Base-by-base conservation (phyloP, 306 rosid species). In the Corylus heterophylla region DNA sequence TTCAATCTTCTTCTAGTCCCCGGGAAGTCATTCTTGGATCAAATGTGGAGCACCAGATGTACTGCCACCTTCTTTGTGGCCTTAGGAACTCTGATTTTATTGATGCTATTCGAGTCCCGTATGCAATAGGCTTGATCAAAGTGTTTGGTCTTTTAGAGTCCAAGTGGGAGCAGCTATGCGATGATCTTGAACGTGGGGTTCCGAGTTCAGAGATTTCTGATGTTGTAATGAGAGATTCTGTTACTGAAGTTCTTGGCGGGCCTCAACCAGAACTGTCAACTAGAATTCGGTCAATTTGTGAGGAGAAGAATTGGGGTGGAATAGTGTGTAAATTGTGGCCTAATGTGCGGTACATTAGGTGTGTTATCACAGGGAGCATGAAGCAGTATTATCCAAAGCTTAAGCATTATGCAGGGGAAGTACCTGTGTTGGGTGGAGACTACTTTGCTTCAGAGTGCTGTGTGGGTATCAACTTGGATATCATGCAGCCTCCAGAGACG, bases 351-450 rank as follows among this genome's bases (percentile, higher is more conserved):
- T 91, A 79, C 74, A 87, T 89, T 45, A 81, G 55, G 73, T 87
- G 93, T 74, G 89, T 91, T 74, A 78, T 86, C 54, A 89, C 93
- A 0, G 97, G 93, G 47, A 83, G 92, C 79, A 88, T 91, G 97
- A 80, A 77, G 76, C 90, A 82, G 76, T 91, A 86, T 82, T 83
- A 81, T 58, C 78, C 70, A 3, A 89, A 88, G 81, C 88, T 89
- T 55, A 89, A 80, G 87, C 69, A 74, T 25, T 91, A 86, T 82
- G 89, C 90, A 12, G 90, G 92, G 35, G 86, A 86, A 27, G 67
- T 88, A 39, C 90, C 93, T 56, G 48, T 91, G 71, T 16, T 88
- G 72, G 89, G 92, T 54, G 90, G 90, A 71, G 88, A 91, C 79
- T 91, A 85, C 78, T 87, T 85, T 56, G 84, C 93, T 71, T 91